These are phyloP conservation scores for Fistulinella staudtii DNA, from an alignment of 1,284 basidiomycete species.

Conservation along the genomic window DNA sequence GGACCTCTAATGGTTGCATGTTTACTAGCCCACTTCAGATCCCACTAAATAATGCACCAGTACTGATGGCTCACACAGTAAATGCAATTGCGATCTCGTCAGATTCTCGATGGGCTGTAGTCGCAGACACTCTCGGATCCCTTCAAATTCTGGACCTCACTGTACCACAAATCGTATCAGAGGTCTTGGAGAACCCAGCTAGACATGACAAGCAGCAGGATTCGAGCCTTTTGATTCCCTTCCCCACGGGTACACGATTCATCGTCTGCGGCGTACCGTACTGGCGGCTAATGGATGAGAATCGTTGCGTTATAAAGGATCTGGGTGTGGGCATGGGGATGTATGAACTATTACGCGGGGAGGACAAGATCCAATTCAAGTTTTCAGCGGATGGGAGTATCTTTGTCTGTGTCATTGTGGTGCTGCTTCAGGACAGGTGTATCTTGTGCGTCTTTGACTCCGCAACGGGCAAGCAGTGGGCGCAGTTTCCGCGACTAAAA, in stretches of 20 bases:
- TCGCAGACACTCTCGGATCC: slow-evolving; percentile 2
- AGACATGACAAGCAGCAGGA: background rate
- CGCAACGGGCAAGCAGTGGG: slow-evolving; percentile 8
- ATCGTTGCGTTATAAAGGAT: slow-evolving; percentile 9
- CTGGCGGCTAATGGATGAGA: slow-evolving; percentile 12
- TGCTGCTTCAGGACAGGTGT: slow-evolving; percentile 8
- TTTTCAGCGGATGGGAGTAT: slow-evolving; percentile 17
- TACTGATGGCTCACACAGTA: no score
- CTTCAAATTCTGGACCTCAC: slow-evolving; percentile 16
- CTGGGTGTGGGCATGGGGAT: slow-evolving; percentile 13
- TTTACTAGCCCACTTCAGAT: no score
- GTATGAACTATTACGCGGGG: background rate
- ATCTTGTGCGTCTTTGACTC: slow-evolving; percentile 13
- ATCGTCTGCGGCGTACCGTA: background rate
- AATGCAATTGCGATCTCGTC: slow-evolving; percentile 11
- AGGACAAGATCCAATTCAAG: slow-evolving; percentile 3
- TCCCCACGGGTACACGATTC: slow-evolving; percentile 14
- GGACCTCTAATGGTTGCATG: no score
- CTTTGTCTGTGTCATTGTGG: slow-evolving; percentile 4
- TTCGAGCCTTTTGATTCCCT: slow-evolving; percentile 2
- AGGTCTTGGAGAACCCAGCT: no score
- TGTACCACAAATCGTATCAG: slow-evolving; percentile 4
- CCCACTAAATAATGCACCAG: no score
- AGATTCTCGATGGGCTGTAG: slow-evolving; percentile 17
- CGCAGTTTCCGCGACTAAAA: slow-evolving; percentile 14